Evolutionary conservation across 768 basidiomycete genomes (phyloP), one percentile per base, ranked within the genome.

Genomic region (Suillus subluteus): DNA sequence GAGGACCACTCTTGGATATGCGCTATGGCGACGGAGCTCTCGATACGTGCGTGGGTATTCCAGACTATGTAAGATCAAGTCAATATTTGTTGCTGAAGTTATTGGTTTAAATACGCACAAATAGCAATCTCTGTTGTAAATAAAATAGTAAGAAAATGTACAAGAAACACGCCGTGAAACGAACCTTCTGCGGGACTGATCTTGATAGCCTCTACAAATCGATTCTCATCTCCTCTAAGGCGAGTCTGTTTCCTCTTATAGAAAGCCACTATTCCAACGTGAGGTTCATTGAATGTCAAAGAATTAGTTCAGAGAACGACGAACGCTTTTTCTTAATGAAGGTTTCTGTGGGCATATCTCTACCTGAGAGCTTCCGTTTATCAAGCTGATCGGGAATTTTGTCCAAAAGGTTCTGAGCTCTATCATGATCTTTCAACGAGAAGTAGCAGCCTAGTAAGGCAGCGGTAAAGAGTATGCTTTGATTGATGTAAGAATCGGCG

Each of bases 271-370:
- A 69, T 30, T 30, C 3, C 13, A 64, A 66, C 12, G 11, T 12
- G 63, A 50, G 62, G 21, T 15, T 43, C 16, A 58, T 66, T 5
- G 67, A 15, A 13, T 16, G 26, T 65, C 18, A 37, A 18, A 59
- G 50, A 64, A 61, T 16, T 26, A 37, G 50, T 63, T 18, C 43
- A 48, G 16, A 15, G 30, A 21, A 1, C 15, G 72, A 77, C 88
- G 11, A 62, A 92, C 92, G 46, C 76, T 90, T 91, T 81, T 91
- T 92, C 79, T 88, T 86, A 63, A 94, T 91, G 64, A 89, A 88
- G 4, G 88, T 86, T 70, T 94, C 92, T 0, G 90, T 91, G 0
- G 92, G 91, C 62, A 92, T 74, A 63, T 87, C 85, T 75, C 87
- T 88, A n/a, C 88, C 89, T 13, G 83, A 83, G 5, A 89, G 76